Conservation (phyloP, 129 eudicot genomes). For the Artemisia annua region DNA sequence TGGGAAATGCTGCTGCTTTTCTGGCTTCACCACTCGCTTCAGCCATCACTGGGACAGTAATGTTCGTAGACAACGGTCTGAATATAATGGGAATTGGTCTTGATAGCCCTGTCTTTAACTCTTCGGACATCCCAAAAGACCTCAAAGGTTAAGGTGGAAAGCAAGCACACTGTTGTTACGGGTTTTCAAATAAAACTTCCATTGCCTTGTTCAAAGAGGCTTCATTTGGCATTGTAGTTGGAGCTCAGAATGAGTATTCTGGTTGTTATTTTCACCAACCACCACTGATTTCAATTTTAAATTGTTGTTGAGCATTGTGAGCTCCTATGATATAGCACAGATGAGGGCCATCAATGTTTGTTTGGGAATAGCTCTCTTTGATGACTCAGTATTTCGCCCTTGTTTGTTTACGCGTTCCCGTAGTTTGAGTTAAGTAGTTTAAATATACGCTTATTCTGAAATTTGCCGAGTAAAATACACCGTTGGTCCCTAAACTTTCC, state of each 20-base stretch:
- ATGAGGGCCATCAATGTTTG: background rate
- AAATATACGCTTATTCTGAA: background rate
- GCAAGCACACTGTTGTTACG: background rate
- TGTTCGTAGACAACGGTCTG: constrained; percentile 1
- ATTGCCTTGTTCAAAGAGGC: background rate
- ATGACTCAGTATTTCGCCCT: no score
- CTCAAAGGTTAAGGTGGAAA: background rate
- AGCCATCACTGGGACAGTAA: background rate
- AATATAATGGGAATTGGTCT: background rate
- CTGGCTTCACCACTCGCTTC: constrained; percentile 17
- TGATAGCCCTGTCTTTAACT: background rate
- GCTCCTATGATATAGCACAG: background rate
- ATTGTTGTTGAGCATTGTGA: background rate
- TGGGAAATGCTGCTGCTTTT: constrained; percentile 21
- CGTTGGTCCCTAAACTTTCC: no score
- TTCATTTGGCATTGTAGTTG: background rate
- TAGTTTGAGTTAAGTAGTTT: background rate
- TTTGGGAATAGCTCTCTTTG: background rate
- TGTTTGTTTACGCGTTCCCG: no score
- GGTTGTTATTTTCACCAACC: background rate
- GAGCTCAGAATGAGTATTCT: background rate
- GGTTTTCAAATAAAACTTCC: background rate
- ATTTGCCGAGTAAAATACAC: no score
- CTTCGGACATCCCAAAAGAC: background rate
- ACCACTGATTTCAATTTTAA: background rate